phyloP scores from a whole-genome alignment of 164 flowering plant species.

The Vitis vinifera region ASM3070453v1 NC_081811.1:23154001-23154500 shows the following conservation, averaged over 20 bases:
- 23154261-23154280: slow-evolving; percentile 66
- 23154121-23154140: slow-evolving; percentile 64
- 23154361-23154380: slow-evolving; percentile 86
- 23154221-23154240: not conserved
- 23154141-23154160: not conserved
- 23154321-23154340: slow-evolving; percentile 85
- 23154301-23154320: slow-evolving; percentile 80
- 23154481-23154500: too few species aligned
- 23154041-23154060: slow-evolving; percentile 57
- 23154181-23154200: too few species aligned
- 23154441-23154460: slow-evolving; percentile 84
- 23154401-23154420: slow-evolving; percentile 58
- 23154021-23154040: slow-evolving; percentile 73
- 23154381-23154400: slow-evolving; percentile 60
- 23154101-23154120: slow-evolving; percentile 52
- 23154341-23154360: slow-evolving; percentile 71
- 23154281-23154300: slow-evolving; percentile 73
- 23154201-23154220: too few species aligned
- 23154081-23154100: slow-evolving; percentile 52
- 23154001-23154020: slow-evolving; percentile 63
- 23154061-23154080: slow-evolving; percentile 66
- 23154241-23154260: slow-evolving; percentile 37
- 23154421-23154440: slow-evolving; percentile 48
- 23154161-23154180: not conserved
- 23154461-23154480: slow-evolving; percentile 29